Conservation (phyloP, 352 stramenopile genomes). For the Pythium insidiosum region DNA sequence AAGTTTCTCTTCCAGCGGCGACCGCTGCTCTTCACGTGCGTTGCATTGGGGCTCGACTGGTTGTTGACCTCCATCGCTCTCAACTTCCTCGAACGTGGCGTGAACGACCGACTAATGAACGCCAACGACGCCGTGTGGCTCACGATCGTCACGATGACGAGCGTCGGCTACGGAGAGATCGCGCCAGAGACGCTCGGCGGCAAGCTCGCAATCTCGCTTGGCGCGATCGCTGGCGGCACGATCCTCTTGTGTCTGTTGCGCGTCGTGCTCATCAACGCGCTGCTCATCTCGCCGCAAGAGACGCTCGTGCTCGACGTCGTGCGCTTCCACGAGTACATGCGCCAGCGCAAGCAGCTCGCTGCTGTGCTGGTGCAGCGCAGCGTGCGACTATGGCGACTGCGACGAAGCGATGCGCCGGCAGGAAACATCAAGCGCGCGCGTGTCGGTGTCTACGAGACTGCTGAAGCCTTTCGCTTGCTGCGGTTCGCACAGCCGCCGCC, state of each 20-base stretch:
- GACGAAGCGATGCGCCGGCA: too few species aligned
- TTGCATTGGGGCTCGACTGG: conserved; percentile 39
- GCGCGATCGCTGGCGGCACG: conserved; percentile 46
- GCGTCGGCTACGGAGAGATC: conserved; percentile 50
- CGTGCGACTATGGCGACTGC: too few species aligned
- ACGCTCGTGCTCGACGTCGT: conserved; percentile 52
- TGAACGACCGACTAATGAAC: conserved; percentile 33
- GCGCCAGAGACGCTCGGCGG: conserved; percentile 37
- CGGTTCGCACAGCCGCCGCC: conserved; percentile 28
- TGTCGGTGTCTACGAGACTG: conserved; percentile 30
- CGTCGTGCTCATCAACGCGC: conserved; percentile 48
- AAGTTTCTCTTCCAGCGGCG: conserved; percentile 51
- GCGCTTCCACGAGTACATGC: conserved; percentile 41
- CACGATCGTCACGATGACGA: conserved; percentile 61
- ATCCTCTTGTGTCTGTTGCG: conserved; percentile 51
- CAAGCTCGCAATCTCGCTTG: conserved; percentile 47
- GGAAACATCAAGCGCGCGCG: conserved; percentile 27
- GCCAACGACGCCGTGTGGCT: conserved; percentile 45
- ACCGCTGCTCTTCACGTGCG: conserved; percentile 28
- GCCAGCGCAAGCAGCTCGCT: conserved; percentile 26
- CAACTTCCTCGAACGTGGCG: conserved; percentile 49
- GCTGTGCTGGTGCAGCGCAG: conserved; percentile 42
- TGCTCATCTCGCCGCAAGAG: conserved; percentile 44
- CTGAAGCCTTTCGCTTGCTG: conserved; percentile 35
- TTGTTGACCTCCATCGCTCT: conserved; percentile 39